Evolutionary conservation across 2,329 filamentous ascomycete species (phyloP).

Genomic region (Dactylellina sp.): DNA sequence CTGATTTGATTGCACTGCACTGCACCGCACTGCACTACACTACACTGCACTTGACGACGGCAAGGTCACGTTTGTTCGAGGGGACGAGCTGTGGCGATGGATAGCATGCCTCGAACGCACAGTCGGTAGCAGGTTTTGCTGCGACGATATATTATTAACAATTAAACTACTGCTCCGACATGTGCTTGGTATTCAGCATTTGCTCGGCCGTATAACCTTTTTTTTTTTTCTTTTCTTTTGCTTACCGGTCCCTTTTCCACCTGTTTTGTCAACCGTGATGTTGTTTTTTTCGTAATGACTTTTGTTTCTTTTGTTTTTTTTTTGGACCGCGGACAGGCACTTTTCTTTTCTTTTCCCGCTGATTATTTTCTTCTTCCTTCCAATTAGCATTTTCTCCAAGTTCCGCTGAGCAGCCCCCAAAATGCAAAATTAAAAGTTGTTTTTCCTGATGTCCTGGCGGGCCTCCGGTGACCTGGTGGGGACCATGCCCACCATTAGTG

Average conservation of each 20-base stretch:
- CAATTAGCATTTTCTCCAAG: constrained; percentile 39
- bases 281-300: constrained; percentile 33
- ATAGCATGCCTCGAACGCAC: no score
- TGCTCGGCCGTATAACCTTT: no score
- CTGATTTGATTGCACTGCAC: constrained; percentile 11
- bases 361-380: constrained; percentile 36
- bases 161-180: no score
- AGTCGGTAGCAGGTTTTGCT: no score
- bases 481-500: constrained; percentile 48
- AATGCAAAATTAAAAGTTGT: constrained; percentile 48
- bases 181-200: no score
- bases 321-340: background rate
- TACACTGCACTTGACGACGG: no score
- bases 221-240: constrained; percentile 30
- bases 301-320: constrained; percentile 21
- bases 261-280: constrained; percentile 31
- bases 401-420: constrained; percentile 50
- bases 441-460: constrained; percentile 30
- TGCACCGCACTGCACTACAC: no score
- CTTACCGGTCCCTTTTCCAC: constrained; percentile 14
- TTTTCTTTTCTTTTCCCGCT: background rate
- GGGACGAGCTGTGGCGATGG: no score
- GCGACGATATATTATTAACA: no score
- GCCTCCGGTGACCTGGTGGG: constrained; percentile 47
- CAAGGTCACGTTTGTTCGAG: no score